Percentiles rank a stretch among this genome's conserved stretches.
Evolutionary conservation across 169 alveolate genomes (phyloP).

Genomic region (Plasmodium reichenowi): DNA sequence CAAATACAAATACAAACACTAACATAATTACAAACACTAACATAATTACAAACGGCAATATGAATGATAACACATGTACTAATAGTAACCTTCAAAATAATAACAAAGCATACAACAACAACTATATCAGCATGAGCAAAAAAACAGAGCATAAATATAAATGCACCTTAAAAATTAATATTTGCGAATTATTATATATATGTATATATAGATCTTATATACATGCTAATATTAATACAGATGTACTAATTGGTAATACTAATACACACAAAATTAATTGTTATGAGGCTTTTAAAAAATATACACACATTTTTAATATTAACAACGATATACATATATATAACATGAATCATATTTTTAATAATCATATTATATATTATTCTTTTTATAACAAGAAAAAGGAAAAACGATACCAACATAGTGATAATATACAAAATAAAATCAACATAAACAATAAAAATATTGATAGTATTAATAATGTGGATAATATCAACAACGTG

Average conservation of each 20-base stretch:
- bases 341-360: conserved; percentile 60
- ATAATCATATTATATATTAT: conserved; percentile 58
- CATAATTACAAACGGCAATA: too few relatives aligned
- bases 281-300: conserved; percentile 63
- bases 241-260: conserved; percentile 26
- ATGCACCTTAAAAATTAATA: conserved; percentile 49
- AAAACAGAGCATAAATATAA: conserved; percentile 75
- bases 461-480: too few relatives aligned
- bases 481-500: too few relatives aligned
- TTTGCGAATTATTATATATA: conserved; percentile 62
- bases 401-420: neutral
- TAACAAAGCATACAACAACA: conserved; percentile 18
- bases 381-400: conserved; percentile 33
- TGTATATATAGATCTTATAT: conserved; percentile 69
- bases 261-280: conserved; percentile 23
- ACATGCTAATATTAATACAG: conserved; percentile 54
- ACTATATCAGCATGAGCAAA: conserved; percentile 58
- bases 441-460: neutral
- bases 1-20: too few relatives aligned
- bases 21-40: too few relatives aligned
- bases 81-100: conserved; percentile 1
- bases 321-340: conserved; percentile 70
- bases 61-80: too few relatives aligned
- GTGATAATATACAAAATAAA: neutral
- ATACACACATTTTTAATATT: conserved; percentile 74